A percentile compares a stretch with the other conserved stretches of the same genome.
Evolutionary conservation across 352 stramenopile species (phyloP).

Genomic region (Sclerospora graminicola): DNA sequence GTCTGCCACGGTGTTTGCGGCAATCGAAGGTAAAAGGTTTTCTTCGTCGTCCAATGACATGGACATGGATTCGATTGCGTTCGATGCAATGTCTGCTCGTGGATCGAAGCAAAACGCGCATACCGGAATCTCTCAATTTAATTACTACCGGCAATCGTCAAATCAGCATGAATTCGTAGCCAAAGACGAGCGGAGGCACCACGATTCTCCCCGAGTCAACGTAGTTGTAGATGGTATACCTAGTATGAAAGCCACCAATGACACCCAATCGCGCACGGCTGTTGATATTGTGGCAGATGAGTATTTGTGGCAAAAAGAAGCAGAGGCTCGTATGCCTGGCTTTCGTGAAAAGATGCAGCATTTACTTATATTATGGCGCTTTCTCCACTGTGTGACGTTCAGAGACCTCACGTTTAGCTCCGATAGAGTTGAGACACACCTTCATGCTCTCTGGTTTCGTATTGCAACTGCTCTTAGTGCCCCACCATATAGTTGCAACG

Average conservation of each 20-base stretch:
- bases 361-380: conserved; percentile 12
- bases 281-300: neutral
- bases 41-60: neutral
- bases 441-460: conserved; percentile 5
- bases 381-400: conserved; percentile 3
- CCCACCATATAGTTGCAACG: neutral
- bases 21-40: neutral
- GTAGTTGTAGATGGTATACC: too few species aligned
- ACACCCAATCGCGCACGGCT: too few species aligned
- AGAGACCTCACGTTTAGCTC: neutral
- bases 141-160: too few species aligned
- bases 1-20: conserved; percentile 2
- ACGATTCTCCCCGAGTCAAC: too few species aligned
- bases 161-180: too few species aligned
- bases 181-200: too few species aligned
- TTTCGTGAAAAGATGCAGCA: conserved; percentile 13
- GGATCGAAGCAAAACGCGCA: neutral
- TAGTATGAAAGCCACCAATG: too few species aligned
- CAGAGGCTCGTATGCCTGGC: neutral
- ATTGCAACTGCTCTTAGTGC: conserved; percentile 3
- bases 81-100: neutral
- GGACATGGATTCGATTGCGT: conserved; percentile 2
- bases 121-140: neutral
- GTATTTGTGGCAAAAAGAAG: conserved; percentile 4
- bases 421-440: neutral